phyloP scores from a whole-genome alignment of 306 rosid species.

The Malus asiatica region DNA sequence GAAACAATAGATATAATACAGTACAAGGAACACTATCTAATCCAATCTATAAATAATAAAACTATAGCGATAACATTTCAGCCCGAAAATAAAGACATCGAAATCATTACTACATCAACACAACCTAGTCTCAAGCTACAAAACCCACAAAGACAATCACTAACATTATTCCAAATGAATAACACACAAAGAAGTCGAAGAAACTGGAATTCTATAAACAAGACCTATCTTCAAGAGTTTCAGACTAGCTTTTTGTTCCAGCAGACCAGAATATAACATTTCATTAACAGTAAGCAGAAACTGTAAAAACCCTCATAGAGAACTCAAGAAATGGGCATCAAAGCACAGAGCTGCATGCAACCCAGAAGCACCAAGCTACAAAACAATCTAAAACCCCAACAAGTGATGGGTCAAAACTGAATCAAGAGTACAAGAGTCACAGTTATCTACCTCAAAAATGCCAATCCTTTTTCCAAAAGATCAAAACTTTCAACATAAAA shows the following conservation, averaged over 20 bases:
- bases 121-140: not conserved
- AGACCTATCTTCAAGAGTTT: too few species aligned
- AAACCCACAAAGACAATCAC: not conserved
- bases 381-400: not conserved
- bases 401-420: not conserved
- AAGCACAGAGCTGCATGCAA: slow-evolving; percentile 8
- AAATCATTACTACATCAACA: not conserved
- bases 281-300: not conserved
- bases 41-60: not conserved
- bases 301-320: not conserved
- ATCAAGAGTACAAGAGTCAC: not conserved
- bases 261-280: not conserved
- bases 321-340: not conserved
- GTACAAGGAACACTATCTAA: not conserved
- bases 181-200: not conserved
- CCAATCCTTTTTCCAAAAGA: slow-evolving; percentile 10
- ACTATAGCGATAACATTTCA: not conserved
- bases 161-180: not conserved
- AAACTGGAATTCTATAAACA: too few species aligned
- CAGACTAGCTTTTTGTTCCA: not conserved
- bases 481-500: not conserved
- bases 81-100: not conserved
- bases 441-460: slow-evolving; percentile 25
- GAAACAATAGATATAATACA: not conserved
- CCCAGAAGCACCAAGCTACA: not conserved